Conservation (phyloP, 139 green algal species). For the Haematococcus sp. region DNA sequence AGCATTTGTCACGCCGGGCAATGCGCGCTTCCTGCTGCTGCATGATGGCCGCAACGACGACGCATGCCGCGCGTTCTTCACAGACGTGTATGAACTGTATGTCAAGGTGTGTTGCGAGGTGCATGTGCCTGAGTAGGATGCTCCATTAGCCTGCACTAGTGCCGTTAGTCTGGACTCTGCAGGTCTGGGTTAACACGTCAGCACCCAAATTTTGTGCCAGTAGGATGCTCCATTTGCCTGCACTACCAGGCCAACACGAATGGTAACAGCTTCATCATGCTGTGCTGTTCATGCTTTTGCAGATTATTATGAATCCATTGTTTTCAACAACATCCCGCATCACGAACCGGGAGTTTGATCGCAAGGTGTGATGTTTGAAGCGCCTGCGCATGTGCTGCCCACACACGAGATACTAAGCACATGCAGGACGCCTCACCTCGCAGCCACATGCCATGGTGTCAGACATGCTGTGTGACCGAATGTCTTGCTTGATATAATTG, state of each 20-base stretch:
- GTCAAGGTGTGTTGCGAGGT: slow-evolving; percentile 46
- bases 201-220: not conserved
- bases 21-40: slow-evolving; percentile 86
- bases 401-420: too few relatives aligned
- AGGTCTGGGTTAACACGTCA: not conserved
- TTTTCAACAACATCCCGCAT: slow-evolving; percentile 68
- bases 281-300: not conserved
- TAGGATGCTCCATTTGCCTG: not conserved
- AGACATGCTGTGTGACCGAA: too few relatives aligned
- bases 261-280: not conserved
- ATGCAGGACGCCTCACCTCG: too few relatives aligned
- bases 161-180: too few relatives aligned
- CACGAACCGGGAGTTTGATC: slow-evolving; percentile 68
- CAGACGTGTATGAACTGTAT: slow-evolving; percentile 90
- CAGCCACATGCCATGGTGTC: too few relatives aligned
- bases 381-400: too few relatives aligned
- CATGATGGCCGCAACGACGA: slow-evolving; percentile 84
- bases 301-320: slow-evolving; percentile 87
- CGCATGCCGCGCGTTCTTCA: slow-evolving; percentile 82
- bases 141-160: not conserved
- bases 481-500: too few relatives aligned
- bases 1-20: slow-evolving; percentile 73
- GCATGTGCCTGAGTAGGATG: not conserved
- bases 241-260: not conserved
- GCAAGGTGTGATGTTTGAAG: slow-evolving; percentile 47